Evolutionary conservation across 768 basidiomycete genomes (phyloP), one percentile per base, ranked within the genome.

Genomic region (Mrakia blollopis): DNA sequence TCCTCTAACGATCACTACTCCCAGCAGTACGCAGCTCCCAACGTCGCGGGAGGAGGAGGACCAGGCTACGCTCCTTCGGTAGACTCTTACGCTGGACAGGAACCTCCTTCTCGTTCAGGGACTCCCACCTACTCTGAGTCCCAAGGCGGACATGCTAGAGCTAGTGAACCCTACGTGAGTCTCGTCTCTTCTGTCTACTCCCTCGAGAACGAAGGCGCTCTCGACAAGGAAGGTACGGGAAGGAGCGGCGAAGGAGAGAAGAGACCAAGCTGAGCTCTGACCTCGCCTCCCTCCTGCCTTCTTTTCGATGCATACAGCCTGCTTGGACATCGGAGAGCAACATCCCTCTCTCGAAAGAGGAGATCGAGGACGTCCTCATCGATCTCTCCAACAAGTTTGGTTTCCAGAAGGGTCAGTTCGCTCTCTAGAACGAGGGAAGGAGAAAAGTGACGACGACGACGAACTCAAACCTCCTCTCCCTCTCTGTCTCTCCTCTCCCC

Each of bases 311-410:
- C n/a, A n/a, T 57, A 25, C 54, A 82, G 81, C 92, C 96, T 0
- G 94, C 96, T 0, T 99, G 97, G 97, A 90, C 89, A 13, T 84
- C 89, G 60, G 97, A 98, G 72, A 90, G 92, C 23, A 90, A 92
- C 80, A 97, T 98, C 79, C 96, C 96, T 28, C 86, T 99, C 21
- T 95, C 94, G 28, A 98, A 98, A 86, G 97, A 99, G 83, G 97
- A 98, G 86, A 98, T 98, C 74, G 96, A 98, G 83, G 97, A 99
- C 82, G 93, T 99, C 69, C 93, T 98, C 83, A 88, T 98, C 71
- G 97, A 98, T 86, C 87, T 99, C 50, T 91, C 94, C 37, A 94
- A 98, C 87, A 99, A 98, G 85, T 99, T 98, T 85, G 97, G 97
- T 78, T 99, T 99, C 83, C 97, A 98, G 94, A 87, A 97, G 93